phyloP scores from a whole-genome alignment of 495 filamentous ascomycete species.

The Penicillium paradoxum region DNA sequence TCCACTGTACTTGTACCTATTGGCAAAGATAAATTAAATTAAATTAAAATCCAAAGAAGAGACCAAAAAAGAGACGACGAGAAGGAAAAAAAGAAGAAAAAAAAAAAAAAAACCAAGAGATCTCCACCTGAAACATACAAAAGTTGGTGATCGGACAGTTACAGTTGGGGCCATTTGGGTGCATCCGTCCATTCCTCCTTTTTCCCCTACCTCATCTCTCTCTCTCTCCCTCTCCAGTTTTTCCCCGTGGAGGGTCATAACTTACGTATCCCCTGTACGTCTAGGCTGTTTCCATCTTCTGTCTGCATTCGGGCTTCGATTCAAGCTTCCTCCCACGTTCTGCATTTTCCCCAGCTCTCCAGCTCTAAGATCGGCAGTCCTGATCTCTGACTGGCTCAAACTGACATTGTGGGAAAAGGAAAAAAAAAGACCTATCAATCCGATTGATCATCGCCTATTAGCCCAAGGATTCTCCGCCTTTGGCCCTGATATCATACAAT shows the following conservation, averaged over 20 bases:
- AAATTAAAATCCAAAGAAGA: neutral
- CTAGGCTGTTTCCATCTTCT: conserved; percentile 6
- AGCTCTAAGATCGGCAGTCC: neutral
- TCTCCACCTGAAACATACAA: conserved; percentile 15
- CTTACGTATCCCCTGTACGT: neutral
- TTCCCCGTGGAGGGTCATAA: neutral
- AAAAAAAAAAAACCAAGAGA: neutral
- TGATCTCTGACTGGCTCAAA: conserved; percentile 12
- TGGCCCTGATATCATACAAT: neutral
- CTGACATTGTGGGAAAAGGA: conserved; percentile 4
- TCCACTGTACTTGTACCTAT: too few relatives aligned
- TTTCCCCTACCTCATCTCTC: conserved; percentile 4
- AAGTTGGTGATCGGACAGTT: conserved; percentile 5
- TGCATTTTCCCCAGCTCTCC: neutral
- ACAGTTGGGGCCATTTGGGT: conserved; percentile 5
- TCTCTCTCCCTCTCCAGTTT: neutral
- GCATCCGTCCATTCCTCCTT: conserved; percentile 25
- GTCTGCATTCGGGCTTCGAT: conserved; percentile 2
- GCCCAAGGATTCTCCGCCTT: neutral
- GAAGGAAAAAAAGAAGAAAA: neutral
- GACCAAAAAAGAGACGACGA: neutral
- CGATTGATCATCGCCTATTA: conserved; percentile 13
- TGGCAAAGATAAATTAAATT: neutral
- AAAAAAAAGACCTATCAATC: conserved; percentile 1
- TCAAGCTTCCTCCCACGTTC: neutral